Conservation (phyloP, 2,329 filamentous ascomycete genomes). For the Paecilomyces fulvus region DNA sequence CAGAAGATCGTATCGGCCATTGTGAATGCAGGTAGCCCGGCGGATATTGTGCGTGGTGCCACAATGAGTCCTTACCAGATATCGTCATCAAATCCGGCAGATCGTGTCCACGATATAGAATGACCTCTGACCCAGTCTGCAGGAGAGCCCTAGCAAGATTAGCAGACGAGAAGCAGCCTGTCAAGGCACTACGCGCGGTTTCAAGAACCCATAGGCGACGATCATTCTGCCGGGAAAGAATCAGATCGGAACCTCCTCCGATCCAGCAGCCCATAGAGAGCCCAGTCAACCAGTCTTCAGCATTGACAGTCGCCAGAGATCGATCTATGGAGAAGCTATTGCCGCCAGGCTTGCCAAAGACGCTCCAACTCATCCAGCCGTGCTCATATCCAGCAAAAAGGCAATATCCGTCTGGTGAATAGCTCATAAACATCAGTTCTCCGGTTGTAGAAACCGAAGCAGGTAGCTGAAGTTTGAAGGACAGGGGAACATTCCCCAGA, state of each 20-base stretch:
- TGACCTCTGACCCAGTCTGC: slow-evolving; percentile 78
- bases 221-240: slow-evolving; percentile 62
- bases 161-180: slow-evolving; percentile 81
- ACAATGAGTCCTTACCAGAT: slow-evolving; percentile 85
- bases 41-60: slow-evolving; percentile 86
- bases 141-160: slow-evolving; percentile 85
- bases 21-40: slow-evolving; percentile 78
- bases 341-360: slow-evolving; percentile 84
- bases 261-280: slow-evolving; percentile 75
- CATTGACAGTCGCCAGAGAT: slow-evolving; percentile 55
- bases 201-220: slow-evolving; percentile 80
- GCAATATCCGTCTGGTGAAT: slow-evolving; percentile 94
- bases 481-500: slow-evolving; percentile 80
- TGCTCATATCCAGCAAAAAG: slow-evolving; percentile 87
- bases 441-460: slow-evolving; percentile 63
- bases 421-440: slow-evolving; percentile 62
- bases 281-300: slow-evolving; percentile 77
- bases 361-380: slow-evolving; percentile 95
- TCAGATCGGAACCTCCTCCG: slow-evolving; percentile 75
- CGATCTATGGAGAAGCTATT: slow-evolving; percentile 71
- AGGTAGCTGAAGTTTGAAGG: slow-evolving; percentile 65
- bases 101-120: slow-evolving; percentile 91
- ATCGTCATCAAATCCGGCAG: slow-evolving; percentile 83
- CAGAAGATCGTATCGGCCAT: slow-evolving; percentile 83
- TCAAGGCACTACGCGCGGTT: slow-evolving; percentile 88